Base-by-base conservation (phyloP, 345 rosid genomes). In the Abelmoschus esculentus region DNA sequence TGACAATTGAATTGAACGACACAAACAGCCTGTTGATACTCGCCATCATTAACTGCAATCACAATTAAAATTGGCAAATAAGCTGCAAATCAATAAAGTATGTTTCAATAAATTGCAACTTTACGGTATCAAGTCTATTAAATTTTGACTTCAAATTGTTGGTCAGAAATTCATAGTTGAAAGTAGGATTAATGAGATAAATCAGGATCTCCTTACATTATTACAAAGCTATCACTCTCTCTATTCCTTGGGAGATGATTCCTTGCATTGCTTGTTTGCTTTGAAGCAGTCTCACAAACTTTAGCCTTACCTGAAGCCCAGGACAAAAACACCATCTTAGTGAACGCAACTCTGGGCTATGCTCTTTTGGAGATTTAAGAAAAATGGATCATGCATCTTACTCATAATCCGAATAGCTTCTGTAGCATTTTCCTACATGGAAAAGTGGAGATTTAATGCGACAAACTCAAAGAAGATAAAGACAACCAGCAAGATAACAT, bases 291-390 rank as follows among this genome's bases (percentile, higher is more conserved):
- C 70, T 72, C 85, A 59, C 64, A 59, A 70, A 60, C 73, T 80
- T 79, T 82, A 53, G 68, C 61, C 69, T 79, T 83, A 53, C 77
- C 97, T 89, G 86, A 78, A 84, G 65, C 68, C 76, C 65, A 7
- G 42, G 42, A 38, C 67, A 54, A 14, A 3, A 66, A 14, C 17
- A 31, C 52, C 4, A 50, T 44, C 44, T 32, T 46, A 6, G 46
- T 61, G 3, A 11, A 44, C 22, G 32, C 42, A 47, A 47, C 26
- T 29, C 14, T 3, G 17, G n/a, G 19, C 12, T 28, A 19, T 36
- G 65, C 2, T 59, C 5, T 15, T 26, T 2, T 47, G 40, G 34
- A 54, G 19, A 59, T 59, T 34, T 15, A 61, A 60, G 14, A 61
- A 11, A 60, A 28, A 22, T 12, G 7, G 0, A 18, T 49, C 58